Evolutionary conservation across 495 filamentous ascomycete genomes (phyloP), one percentile per base, ranked within the genome.

Genomic region (Talaromyces ruber): DNA sequence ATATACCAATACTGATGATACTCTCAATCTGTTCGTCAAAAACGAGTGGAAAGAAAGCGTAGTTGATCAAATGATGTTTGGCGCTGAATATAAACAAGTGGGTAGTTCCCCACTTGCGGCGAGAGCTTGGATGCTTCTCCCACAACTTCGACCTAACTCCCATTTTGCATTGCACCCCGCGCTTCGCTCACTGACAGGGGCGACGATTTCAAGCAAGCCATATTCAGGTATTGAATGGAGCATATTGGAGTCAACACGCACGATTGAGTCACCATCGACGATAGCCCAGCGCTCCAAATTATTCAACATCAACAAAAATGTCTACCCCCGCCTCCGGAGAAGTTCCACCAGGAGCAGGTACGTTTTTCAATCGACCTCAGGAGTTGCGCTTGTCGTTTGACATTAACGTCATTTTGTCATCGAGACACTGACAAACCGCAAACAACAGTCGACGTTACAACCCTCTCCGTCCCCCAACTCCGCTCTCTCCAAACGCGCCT

Each of bases 401-500:
- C 6, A 53, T 37, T n/a, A 6, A 21, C 34, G 8, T 16, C 9
- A 32, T 12, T n/a, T 16, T 61, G 7, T 55, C 6, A 14, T 50
- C 24, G 11, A n/a, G 30, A 26, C 25, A 7, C 30, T 39, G 5
- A 18, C 43, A 60, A 60, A 60, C 25, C 22, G 22, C 26, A 25
- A 39, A 64, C 16, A 14, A 29, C 60, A 88, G 87, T 90, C 63
- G 86, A 89, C 73, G 79, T 90, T 54, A 76, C 75, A 39, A 78
- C 81, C 30, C 82, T 90, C 61, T 79, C 81, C 32, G 71, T 79
- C 34, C 76, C 69, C 4, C 55, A 88, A 68, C 80, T 88, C 62
- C 81, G 77, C 65, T 76, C 81, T 47, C 85, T 98, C 47, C 97
- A 98, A 77, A 91, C 94, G 72, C 93, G 96, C 70, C 89, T 98